Evolutionary conservation across 2,329 filamentous ascomycete genomes (phyloP), one percentile per base, ranked within the genome.

Genomic region (Aspergillus brunneoviolaceus): DNA sequence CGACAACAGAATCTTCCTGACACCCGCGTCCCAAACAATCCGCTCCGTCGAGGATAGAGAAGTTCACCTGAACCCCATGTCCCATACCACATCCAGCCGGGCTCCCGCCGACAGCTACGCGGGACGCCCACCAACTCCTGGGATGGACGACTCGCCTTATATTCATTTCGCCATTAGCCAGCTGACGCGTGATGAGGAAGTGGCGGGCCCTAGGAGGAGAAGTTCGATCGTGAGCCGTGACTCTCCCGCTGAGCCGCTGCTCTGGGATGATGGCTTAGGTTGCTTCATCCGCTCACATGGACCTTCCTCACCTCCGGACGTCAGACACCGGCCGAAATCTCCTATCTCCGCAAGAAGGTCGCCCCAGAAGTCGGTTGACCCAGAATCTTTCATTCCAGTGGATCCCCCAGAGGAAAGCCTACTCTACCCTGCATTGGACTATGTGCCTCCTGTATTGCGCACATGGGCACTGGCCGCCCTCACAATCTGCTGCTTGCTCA

Each of bases 101-200:
- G 62, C 67, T 5, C 66, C 70, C 5, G 64, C 62, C 21, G 72
- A 73, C 47, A 65, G 59, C 48, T 69, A 73, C 65, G 65, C 68
- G 49, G 66, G 74, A 16, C 78, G 78, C 55, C 78, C 81, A 12
- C 80, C 82, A 2, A 94, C 91, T 0, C 92, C 92, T 0, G 91
- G 89, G 10, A 81, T 92, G 45, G 92, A 96, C 70, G 90, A 96
- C 70, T 89, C 87, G 9, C 92, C 92, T 0, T 96, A 93, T 74
- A 91, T 97, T 64, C 89, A 89, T 64, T 96, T 95, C 74, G 93
- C 94, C 47, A 86, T 98, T 63, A 90, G 96, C 64, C 91, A 94
- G 63, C 80, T 98, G 67, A 96, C 92, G 5, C 83, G 89, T 51
- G 86, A 90, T 69, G 88, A 88, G 59, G 87, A 90, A 61, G 81